Base-by-base conservation (phyloP, 768 basidiomycete genomes). In the Lactarius psammicola region DNA sequence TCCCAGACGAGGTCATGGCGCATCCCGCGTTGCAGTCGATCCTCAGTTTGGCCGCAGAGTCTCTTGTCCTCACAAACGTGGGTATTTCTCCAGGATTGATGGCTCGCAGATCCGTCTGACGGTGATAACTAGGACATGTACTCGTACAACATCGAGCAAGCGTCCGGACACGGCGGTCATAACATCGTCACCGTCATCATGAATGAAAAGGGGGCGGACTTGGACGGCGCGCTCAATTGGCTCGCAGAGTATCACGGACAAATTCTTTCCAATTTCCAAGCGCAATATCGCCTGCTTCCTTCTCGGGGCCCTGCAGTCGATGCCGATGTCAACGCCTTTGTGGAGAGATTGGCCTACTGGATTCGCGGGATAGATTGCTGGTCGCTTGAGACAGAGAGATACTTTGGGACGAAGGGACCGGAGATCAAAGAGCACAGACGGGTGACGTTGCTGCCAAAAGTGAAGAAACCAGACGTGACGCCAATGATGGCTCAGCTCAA, bases 321-420 rank as follows among this genome's bases (percentile, higher is more conserved):
- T 70, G 74, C 72, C n/a, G 83, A 85, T 74, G 87, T 89, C 46
- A 72, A 74, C n/a, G 75, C 76, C 31, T 90, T 89, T 68, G 78
- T 90, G 40, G 74, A 80, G 42, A 86, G 87, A n/a, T 74, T 90
- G 38, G 83, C 84, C 69, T 80, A 85, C 68, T 88, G 87, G 88
- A 87, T 88, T 67, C 82, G 87, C 33, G 89, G 87, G 76, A 85
- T 84, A 46, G 74, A 89, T 40, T 84, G 89, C 66, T 90, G 89
- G 89, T 87, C 86, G 74, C 90, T 88, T 76, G 80, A 83, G 74
- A 84, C 84, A 75, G 46, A 49, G 4, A 46, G 44, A 17, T 46
- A 42, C 42, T 42, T 42, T 20, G 42, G 42, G 42, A 20, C 76
- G 56, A 70, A 83, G 10, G 87, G 87, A 31, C 70, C 73, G 33